Evolutionary conservation across 73 alveolate species (phyloP).

Genomic region (Paramecium tetraurelia): DNA sequence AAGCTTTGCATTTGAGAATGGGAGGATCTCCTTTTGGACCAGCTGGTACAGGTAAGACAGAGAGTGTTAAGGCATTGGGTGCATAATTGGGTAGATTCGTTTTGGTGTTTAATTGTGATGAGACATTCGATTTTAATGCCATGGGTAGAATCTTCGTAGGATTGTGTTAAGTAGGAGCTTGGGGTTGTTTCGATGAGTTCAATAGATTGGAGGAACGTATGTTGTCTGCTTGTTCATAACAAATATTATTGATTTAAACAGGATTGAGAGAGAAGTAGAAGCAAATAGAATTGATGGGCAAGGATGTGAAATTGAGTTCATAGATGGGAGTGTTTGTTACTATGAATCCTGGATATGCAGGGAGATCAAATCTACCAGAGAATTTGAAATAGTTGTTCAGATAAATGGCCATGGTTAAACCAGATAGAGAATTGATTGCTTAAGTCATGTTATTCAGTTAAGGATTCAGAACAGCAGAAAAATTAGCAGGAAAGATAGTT

Average conservation of each 20-base stretch:
- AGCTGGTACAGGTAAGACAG: constrained; percentile 99
- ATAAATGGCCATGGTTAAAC: constrained; percentile 99
- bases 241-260: constrained; percentile 94
- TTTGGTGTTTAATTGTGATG: constrained; percentile 99
- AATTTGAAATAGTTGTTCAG: constrained; percentile 98
- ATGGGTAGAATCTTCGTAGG: constrained; percentile 99
- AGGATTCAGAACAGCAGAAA: constrained; percentile 99
- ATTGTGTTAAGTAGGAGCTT: constrained; percentile 98
- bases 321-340: constrained; percentile 99
- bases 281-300: constrained; percentile 96
- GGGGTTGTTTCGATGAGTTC: constrained; percentile 99
- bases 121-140: constrained; percentile 99
- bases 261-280: constrained; percentile 95
- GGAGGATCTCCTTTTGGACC: constrained; percentile 99
- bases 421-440: constrained; percentile 98
- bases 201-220: constrained; percentile 98
- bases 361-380: constrained; percentile 99
- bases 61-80: constrained; percentile 99
- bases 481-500: constrained; percentile 91
- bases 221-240: constrained; percentile 98
- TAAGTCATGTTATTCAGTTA: constrained; percentile 97
- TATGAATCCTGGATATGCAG: constrained; percentile 99
- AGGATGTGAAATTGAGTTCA: constrained; percentile 92
- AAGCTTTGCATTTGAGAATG: constrained; percentile 97
- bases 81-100: constrained; percentile 97